phyloP scores from a whole-genome alignment of 345 rosid species.

The Lenwebbia sp. region DNA sequence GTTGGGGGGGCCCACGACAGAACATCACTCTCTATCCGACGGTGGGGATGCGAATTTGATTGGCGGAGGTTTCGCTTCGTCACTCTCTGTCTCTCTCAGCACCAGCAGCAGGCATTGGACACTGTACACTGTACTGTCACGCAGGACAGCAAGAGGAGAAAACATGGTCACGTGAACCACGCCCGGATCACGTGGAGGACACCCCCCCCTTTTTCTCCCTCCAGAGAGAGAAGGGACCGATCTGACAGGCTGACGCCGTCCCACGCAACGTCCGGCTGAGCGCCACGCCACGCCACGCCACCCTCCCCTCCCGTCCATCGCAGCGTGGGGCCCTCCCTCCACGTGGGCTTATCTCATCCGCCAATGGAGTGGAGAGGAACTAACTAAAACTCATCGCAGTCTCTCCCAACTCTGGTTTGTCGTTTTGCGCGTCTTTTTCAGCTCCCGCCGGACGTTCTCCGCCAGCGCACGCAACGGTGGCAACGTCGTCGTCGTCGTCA shows the following conservation, averaged over 20 bases:
- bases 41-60: neutral
- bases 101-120: neutral
- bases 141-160: neutral
- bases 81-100: neutral
- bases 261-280: neutral
- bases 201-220: constrained; percentile 1
- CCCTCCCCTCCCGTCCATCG: neutral
- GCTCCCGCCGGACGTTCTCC: neutral
- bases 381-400: neutral
- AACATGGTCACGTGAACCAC: constrained; percentile 36
- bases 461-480: neutral
- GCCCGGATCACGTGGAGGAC: constrained; percentile 36
- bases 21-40: neutral
- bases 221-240: neutral
- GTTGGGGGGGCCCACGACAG: neutral
- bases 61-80: neutral
- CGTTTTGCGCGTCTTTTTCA: neutral
- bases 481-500: neutral
- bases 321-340: neutral
- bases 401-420: neutral
- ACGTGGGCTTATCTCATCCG: neutral
- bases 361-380: neutral
- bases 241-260: neutral
- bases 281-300: neutral
- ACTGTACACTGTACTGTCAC: neutral